Evolutionary conservation across 169 alveolate species (phyloP).

Genomic region (Plasmodium relictum): DNA sequence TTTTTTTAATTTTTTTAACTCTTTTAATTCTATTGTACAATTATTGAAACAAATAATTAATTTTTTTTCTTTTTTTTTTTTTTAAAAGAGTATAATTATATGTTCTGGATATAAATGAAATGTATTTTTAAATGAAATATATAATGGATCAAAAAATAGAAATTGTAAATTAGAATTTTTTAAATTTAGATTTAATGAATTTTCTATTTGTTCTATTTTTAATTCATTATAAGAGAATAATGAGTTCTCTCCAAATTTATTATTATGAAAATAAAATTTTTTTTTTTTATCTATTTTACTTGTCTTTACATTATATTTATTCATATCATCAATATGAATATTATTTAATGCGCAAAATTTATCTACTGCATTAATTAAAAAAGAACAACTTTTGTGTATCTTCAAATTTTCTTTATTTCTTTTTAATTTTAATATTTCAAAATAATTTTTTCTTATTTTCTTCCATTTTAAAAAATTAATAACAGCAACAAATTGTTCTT

Average conservation of each 20-base stretch:
- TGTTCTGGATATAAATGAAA: conserved; percentile 47
- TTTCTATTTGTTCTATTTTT: conserved; percentile 31
- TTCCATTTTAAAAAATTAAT: conserved; percentile 54
- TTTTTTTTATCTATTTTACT: neutral
- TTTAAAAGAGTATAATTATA: conserved; percentile 16
- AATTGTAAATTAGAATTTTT: conserved; percentile 32
- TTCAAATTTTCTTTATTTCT: conserved; percentile 21
- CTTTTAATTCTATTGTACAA: neutral
- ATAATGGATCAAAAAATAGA: conserved; percentile 35
- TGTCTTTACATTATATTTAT: neutral
- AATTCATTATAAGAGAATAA: neutral
- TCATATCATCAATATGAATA: conserved; percentile 22
- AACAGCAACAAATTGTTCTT: conserved; percentile 29
- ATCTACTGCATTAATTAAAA: conserved; percentile 49
- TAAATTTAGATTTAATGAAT: conserved; percentile 18
- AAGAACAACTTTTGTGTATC: conserved; percentile 17
- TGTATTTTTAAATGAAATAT: conserved; percentile 3
- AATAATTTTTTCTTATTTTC: conserved; percentile 30
- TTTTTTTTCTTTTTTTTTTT: neutral
- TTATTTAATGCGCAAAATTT: conserved; percentile 26
- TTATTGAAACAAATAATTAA: too few species aligned
- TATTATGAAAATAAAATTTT: neutral
- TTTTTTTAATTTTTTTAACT: neutral
- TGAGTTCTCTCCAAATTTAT: neutral
- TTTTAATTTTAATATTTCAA: conserved; percentile 51